phyloP scores from a whole-genome alignment of 441 rosid genomes.

The Adansonia madagascariensis region DNA sequence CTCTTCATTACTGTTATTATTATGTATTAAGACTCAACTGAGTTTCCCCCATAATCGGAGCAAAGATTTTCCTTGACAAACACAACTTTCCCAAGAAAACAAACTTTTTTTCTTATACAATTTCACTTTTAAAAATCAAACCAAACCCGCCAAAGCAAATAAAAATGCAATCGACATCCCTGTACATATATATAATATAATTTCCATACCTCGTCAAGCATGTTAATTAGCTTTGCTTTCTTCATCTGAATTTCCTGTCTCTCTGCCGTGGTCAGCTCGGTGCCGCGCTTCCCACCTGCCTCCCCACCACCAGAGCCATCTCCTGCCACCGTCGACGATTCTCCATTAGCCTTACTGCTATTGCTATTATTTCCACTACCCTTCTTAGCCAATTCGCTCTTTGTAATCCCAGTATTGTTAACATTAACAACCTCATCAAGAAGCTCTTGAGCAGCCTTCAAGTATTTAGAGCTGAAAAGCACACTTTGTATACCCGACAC shows the following conservation, averaged over 20 bases:
- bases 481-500: conserved; percentile 69
- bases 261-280: conserved; percentile 78
- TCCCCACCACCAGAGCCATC: conserved; percentile 46
- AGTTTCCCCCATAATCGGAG: neutral
- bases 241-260: conserved; percentile 98
- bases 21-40: conserved; percentile 32
- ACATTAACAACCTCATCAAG: conserved; percentile 93
- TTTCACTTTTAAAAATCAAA: neutral
- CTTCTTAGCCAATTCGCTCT: conserved; percentile 50
- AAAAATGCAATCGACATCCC: too few species aligned
- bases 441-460: conserved; percentile 92
- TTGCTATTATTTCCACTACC: conserved; percentile 36
- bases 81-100: conserved; percentile 15
- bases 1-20: conserved; percentile 2
- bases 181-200: neutral
- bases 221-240: conserved; percentile 84
- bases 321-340: conserved; percentile 48
- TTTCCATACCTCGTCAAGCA: conserved; percentile 87
- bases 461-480: conserved; percentile 81
- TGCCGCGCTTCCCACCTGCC: conserved; percentile 48
- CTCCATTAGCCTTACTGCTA: conserved; percentile 49
- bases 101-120: conserved; percentile 16
- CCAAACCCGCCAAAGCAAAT: conserved; percentile 21
- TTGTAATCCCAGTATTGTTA: conserved; percentile 50
- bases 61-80: conserved; percentile 18